These are phyloP conservation scores for Kalmusia sp. DNA, from an alignment of 2,329 filamentous ascomycete species.

Conservation along the genomic window DNA sequence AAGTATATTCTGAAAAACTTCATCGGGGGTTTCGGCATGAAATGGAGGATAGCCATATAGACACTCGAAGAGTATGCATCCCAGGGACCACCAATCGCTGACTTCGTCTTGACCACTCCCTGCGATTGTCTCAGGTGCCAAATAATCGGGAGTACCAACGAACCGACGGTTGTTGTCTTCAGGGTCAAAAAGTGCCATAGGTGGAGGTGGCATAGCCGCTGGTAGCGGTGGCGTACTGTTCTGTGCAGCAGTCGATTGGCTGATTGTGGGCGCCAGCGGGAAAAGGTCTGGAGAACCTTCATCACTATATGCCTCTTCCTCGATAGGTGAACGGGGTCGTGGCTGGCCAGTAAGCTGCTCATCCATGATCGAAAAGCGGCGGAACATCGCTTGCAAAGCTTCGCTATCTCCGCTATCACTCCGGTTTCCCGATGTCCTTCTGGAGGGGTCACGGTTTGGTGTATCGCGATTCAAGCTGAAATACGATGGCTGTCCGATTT, in stretches of 20 bases:
- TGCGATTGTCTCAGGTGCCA: slow-evolving; percentile 95
- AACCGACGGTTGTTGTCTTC: slow-evolving; percentile 92
- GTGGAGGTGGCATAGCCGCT: slow-evolving; percentile 84
- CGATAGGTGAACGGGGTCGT: slow-evolving; percentile 66
- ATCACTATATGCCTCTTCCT: slow-evolving; percentile 76
- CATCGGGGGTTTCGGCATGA: slow-evolving; percentile 85
- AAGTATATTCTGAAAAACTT: slow-evolving; percentile 97
- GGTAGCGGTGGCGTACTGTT: slow-evolving; percentile 67
- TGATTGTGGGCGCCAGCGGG: slow-evolving; percentile 66
- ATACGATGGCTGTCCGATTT: slow-evolving; percentile 86
- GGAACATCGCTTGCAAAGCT: slow-evolving; percentile 80
- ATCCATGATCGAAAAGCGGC: slow-evolving; percentile 64
- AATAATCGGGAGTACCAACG: slow-evolving; percentile 95
- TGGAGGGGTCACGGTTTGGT: slow-evolving; percentile 65
- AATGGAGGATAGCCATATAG: slow-evolving; percentile 93
- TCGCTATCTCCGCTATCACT: slow-evolving; percentile 95
- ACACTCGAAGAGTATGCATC: slow-evolving; percentile 97
- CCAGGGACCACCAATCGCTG: slow-evolving; percentile 99
- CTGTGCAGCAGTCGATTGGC: slow-evolving; percentile 59
- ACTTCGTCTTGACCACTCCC: slow-evolving; percentile 96
- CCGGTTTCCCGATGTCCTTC: slow-evolving; percentile 78
- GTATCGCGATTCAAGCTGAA: slow-evolving; percentile 76
- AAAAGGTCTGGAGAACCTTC: slow-evolving; percentile 80
- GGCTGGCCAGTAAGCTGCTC: slow-evolving; percentile 51
- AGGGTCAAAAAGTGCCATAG: slow-evolving; percentile 92